Base-by-base conservation (phyloP, 106 monocot species). In the Hemerocallis citrina region DNA sequence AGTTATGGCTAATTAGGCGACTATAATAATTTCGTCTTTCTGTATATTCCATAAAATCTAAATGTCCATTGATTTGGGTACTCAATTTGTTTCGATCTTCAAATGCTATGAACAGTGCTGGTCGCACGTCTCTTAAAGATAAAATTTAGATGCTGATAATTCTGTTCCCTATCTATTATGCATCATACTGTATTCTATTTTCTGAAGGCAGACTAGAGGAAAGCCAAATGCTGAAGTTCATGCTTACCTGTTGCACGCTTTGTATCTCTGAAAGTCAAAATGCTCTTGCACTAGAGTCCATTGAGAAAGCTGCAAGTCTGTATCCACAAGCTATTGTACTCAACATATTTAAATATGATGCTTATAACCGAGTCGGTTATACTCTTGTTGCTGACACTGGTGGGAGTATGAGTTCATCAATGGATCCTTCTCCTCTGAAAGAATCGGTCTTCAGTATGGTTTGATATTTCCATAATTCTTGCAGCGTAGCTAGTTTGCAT, bases 221-320 rank as follows among this genome's bases (percentile, higher is more conserved):
- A 42, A 42, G 42, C 41, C 19, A 48, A 35, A 64, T 75, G 77
- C 35, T 72, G 72, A 75, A 78, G 63, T 55, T 67, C 1, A 70
- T 77, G 74, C 65, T 94, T 3, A 63, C 77, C 45, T 94, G 85
- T 39, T 89, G 85, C 85, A 94, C 89, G 68, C 54, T 94, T 4
- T 94, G 89, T 72, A 85, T 94, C 70, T 89, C 89, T 15, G 93
- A 89, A 61, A 82, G 77, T 49, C 72, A 80, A 29, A 94, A 89
- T 42, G 30, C 51, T 12, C 21, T 39, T 17, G 61, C 69, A 17
- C 29, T 70, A 30, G 39, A 70, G 61, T 50, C 69, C 35, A 61
- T 70, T 20, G 69, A 70, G 50, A 31, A 21, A 39, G 69, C 69
- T 19, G 60, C 50, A 39, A 10, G 30, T 29, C 15, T 61, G 16